Base-by-base conservation (phyloP, 164 flowering plant genomes). In the Dillenia suffruticosa region DNA sequence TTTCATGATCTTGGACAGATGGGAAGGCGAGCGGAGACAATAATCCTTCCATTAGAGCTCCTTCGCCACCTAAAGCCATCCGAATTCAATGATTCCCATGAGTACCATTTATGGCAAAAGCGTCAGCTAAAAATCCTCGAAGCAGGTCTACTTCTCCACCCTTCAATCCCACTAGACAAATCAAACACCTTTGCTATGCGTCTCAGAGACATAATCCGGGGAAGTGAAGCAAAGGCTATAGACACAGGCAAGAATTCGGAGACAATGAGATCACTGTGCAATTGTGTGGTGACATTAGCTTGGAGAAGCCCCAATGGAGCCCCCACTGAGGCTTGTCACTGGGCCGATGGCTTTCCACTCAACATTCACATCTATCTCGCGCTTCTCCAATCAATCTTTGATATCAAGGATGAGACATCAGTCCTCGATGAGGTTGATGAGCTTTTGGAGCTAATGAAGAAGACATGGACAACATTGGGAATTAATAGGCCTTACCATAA, bases 301-400 rank as follows among this genome's bases (percentile, higher is more conserved):
- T 94, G 91, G 86, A 68, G 97, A 9, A 76, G 79, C 57, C 54
- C 77, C 54, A 73, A 78, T 10, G 86, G 85, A 2, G 44, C 74
- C 8, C 76, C 85, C 9, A 63, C 88, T 0, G 94, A 90, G 22
- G 77, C 69, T 0, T 89, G 96, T 59, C 99, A 88, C 47, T 94
- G 99, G 99, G 96, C 96, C 7, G 97, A 94, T 44, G 99, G 97
- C 0, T 81, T 62, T 65, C 97, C 99, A 1, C 64, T 94, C 65
- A 91, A 89, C 56, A 54, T 85, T 24, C 89, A 94, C 71, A 64
- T 94, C 46, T 94, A 94, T 61, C 32, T 74, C 8, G 64, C 84
- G 14, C 87, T 94, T 12, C 84, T 94, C 40, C 79, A 74, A 3
- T 62, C 96, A 1, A 72, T 89, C n/a, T 94, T 91, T 54, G 99